Evolutionary conservation across 208 protist genomes (phyloP).

Genomic region (Crithidia sp.): DNA sequence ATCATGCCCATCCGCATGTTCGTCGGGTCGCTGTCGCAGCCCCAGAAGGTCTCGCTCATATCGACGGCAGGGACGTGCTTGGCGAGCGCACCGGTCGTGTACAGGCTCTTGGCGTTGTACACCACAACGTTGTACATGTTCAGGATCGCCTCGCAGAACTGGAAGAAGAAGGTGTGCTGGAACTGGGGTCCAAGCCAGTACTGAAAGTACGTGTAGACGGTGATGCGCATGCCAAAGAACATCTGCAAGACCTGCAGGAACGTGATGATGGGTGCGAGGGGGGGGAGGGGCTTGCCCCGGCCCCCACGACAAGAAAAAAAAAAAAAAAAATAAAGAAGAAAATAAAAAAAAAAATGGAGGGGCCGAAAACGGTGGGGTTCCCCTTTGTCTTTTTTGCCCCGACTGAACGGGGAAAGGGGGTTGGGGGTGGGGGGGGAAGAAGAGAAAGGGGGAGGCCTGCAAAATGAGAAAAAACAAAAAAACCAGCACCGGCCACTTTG

Average conservation of each 20-base stretch:
- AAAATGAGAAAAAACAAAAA: too few relatives aligned
- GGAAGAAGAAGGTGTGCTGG: slow-evolving; percentile 19
- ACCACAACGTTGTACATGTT: slow-evolving; percentile 6
- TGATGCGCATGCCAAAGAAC: slow-evolving; percentile 82
- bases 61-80: slow-evolving; percentile 40
- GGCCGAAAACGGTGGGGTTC: too few relatives aligned
- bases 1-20: slow-evolving; percentile 58
- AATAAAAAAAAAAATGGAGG: too few relatives aligned
- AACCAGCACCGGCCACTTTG: too few relatives aligned
- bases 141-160: slow-evolving; percentile 12
- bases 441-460: too few relatives aligned
- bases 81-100: slow-evolving; percentile 40
- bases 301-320: slow-evolving; percentile 77
- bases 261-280: slow-evolving; percentile 80
- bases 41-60: slow-evolving; percentile 33
- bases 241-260: slow-evolving; percentile 90
- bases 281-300: slow-evolving; percentile 51
- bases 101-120: slow-evolving; percentile 25
- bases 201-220: slow-evolving; percentile 48
- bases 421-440: too few relatives aligned
- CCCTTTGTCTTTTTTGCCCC: too few relatives aligned
- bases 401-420: too few relatives aligned
- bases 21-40: slow-evolving; percentile 42
- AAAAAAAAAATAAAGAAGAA: slow-evolving; percentile 95
- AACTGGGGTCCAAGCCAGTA: slow-evolving; percentile 33